phyloP scores from a whole-genome alignment of 257 asterid species.

The Datura wrightii region DNA sequence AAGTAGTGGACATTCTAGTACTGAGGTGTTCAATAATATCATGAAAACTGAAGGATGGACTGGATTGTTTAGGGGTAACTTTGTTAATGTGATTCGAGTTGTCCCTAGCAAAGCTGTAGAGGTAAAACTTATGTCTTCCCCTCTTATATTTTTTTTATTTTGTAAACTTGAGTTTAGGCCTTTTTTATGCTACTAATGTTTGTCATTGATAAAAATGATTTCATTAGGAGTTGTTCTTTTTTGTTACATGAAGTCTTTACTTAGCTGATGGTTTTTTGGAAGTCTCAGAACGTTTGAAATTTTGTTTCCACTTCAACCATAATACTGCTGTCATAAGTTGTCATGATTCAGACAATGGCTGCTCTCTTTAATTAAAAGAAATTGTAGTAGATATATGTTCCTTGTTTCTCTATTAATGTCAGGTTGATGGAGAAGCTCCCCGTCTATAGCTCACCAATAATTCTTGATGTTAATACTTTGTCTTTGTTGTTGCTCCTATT shows the following conservation, averaged over 20 bases:
- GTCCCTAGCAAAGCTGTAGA: slow-evolving; percentile 97
- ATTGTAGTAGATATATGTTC: background rate
- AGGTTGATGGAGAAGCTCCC: background rate
- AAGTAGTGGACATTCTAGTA: slow-evolving; percentile 74
- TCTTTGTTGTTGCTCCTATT: background rate
- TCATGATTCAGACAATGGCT: slow-evolving; percentile 2
- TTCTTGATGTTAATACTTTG: background rate
- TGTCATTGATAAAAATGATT: background rate
- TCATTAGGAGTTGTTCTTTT: background rate
- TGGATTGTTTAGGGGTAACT: slow-evolving; percentile 92
- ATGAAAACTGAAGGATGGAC: slow-evolving; percentile 87
- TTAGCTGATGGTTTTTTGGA: background rate
- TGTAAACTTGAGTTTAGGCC: background rate
- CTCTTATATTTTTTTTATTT: background rate
- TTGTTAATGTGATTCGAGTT: slow-evolving; percentile 90
- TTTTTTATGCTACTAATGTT: background rate
- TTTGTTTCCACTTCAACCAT: background rate
- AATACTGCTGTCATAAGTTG: background rate
- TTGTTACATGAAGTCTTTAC: background rate
- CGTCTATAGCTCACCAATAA: background rate
- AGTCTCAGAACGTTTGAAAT: background rate
- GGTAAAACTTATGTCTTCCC: slow-evolving; percentile 47
- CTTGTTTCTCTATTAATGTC: background rate
- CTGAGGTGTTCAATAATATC: slow-evolving; percentile 76
- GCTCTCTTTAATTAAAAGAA: background rate